A percentile compares a stretch with the other conserved stretches of the same genome.
phyloP scores from a whole-genome alignment of 116 monocot genomes.

The Cymodocea nodosa region DNA sequence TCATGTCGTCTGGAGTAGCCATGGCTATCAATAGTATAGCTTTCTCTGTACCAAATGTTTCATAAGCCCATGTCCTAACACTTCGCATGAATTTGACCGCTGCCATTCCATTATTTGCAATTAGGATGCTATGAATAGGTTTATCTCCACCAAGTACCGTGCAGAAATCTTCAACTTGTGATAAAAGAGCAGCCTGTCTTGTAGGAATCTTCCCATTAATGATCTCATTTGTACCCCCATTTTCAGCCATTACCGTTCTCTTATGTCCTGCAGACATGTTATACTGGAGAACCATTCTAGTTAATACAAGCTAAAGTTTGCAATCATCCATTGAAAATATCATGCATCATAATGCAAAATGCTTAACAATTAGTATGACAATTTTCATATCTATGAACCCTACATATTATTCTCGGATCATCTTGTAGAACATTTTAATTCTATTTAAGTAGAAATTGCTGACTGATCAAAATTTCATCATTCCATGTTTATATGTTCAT shows the following conservation, averaged over 20 bases:
- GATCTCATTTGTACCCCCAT: slow-evolving; percentile 25
- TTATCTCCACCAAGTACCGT: slow-evolving; percentile 66
- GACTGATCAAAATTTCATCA: too few species aligned
- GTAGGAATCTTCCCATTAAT: slow-evolving; percentile 33
- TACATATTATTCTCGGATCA: too few species aligned
- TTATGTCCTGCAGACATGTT: slow-evolving; percentile 7
- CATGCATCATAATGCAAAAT: too few species aligned
- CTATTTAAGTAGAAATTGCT: too few species aligned
- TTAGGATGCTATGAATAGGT: slow-evolving; percentile 79
- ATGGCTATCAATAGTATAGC: slow-evolving; percentile 86
- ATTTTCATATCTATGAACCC: too few species aligned
- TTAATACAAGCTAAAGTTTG: slow-evolving; percentile 1
- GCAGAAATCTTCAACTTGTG: slow-evolving; percentile 82
- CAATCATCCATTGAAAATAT: neutral
- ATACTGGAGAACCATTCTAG: neutral
- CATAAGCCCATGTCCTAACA: slow-evolving; percentile 85
- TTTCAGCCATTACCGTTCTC: slow-evolving; percentile 46
- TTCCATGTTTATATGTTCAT: too few species aligned
- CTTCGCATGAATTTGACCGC: slow-evolving; percentile 95
- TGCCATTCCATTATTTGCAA: slow-evolving; percentile 99
- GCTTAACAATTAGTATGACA: too few species aligned
- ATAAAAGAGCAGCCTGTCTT: slow-evolving; percentile 32
- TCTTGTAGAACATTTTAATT: too few species aligned
- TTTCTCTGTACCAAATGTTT: slow-evolving; percentile 88
- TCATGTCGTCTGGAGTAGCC: slow-evolving; percentile 97